These are phyloP conservation scores for Dactylellina haptotyla DNA, from an alignment of 2,329 filamentous ascomycete genomes.

Conservation along the genomic window DNA sequence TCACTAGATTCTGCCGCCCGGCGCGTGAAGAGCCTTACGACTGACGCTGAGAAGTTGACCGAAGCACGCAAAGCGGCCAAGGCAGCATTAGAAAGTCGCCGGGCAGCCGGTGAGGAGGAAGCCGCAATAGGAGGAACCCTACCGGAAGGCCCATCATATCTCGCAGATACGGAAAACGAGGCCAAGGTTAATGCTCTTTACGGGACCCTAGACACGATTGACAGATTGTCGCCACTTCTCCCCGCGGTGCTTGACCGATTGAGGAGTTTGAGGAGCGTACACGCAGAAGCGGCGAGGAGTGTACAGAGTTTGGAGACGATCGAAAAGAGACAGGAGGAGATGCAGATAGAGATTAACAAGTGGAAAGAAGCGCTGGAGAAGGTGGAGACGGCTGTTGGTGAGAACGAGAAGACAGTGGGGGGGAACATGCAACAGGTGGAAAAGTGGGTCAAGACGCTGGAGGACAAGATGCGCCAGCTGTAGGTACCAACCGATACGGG, in stretches of 20 bases:
- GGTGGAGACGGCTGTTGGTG: conserved; percentile 78
- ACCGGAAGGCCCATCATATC: conserved; percentile 63
- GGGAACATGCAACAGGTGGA: conserved; percentile 86
- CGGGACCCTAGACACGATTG: conserved; percentile 85
- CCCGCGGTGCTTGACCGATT: conserved; percentile 86
- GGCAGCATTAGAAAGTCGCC: conserved; percentile 68
- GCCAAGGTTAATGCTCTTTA: conserved; percentile 93
- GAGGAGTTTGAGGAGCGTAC: conserved; percentile 82
- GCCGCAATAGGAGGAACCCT: conserved; percentile 28
- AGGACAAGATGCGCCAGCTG: conserved; percentile 76
- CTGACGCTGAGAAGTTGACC: conserved; percentile 77
- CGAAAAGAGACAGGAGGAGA: conserved; percentile 81
- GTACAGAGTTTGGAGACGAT: conserved; percentile 79
- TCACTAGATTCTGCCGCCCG: conserved; percentile 78
- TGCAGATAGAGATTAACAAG: conserved; percentile 82
- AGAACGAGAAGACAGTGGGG: conserved; percentile 75
- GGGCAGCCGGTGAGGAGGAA: conserved; percentile 51
- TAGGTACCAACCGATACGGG: conserved; percentile 59
- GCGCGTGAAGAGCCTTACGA: conserved; percentile 74
- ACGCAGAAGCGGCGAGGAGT: conserved; percentile 85
- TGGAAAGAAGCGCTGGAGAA: conserved; percentile 85
- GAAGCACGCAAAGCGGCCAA: conserved; percentile 73
- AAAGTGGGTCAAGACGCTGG: conserved; percentile 86
- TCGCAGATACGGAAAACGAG: conserved; percentile 70
- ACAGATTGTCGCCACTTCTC: conserved; percentile 82